These are phyloP conservation scores for Aspergillus glaucus DNA, from an alignment of 2,329 filamentous ascomycete genomes.

Conservation along the genomic window DNA sequence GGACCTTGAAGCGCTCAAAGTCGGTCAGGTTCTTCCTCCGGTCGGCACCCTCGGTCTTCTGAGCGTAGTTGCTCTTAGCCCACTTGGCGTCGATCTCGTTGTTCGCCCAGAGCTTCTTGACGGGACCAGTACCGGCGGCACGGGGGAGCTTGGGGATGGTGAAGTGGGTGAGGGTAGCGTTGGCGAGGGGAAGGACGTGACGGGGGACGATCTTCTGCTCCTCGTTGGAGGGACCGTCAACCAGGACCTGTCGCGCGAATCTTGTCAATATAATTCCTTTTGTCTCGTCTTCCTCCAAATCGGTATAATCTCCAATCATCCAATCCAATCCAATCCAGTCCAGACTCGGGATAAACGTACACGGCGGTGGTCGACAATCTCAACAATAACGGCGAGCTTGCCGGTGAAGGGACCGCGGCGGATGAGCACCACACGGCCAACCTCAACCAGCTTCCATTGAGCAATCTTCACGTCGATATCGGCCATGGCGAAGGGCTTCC, in stretches of 20 bases:
- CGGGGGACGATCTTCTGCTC: conserved; percentile 74
- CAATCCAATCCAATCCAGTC: conserved; percentile 2
- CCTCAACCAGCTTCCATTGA: conserved; percentile 94
- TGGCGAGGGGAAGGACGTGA: conserved; percentile 74
- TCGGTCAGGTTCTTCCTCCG: conserved; percentile 89
- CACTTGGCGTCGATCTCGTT: conserved; percentile 88
- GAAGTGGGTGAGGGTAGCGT: conserved; percentile 83
- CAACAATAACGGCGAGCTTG: conserved; percentile 88
- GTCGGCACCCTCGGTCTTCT: conserved; percentile 80
- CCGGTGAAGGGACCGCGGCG: conserved; percentile 73
- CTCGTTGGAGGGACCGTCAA: conserved; percentile 87
- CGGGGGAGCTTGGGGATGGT: conserved; percentile 81
- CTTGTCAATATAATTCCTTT: neutral
- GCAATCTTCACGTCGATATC: conserved; percentile 75
- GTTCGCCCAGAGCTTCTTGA: conserved; percentile 88
- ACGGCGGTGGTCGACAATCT: conserved; percentile 99
- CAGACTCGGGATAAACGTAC: conserved; percentile 57
- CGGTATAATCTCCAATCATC: conserved; percentile 6
- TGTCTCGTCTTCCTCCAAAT: conserved; percentile 3
- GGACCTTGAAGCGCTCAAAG: conserved; percentile 99
- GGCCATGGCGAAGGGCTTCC: conserved; percentile 66
- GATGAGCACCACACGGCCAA: conserved; percentile 94
- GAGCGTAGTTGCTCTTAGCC: conserved; percentile 84
- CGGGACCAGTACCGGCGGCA: conserved; percentile 70
- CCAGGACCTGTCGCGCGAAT: conserved; percentile 63